Evolutionary conservation across 495 filamentous ascomycete genomes (phyloP).

Genomic region (Paragyromitra xinjiangensis): DNA sequence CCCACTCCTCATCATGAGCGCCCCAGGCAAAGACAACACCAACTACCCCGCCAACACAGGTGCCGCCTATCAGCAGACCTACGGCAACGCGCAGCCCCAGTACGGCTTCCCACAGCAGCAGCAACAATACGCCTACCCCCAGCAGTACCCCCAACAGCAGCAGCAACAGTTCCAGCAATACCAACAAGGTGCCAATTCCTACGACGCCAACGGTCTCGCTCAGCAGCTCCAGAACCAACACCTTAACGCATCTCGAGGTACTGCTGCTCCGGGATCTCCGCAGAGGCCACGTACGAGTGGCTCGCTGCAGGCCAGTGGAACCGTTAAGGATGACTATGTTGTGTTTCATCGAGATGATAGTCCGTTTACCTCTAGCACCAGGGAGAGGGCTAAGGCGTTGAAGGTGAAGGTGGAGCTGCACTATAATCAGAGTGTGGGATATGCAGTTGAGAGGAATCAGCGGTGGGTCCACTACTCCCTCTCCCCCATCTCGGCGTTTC

Average conservation of each 20-base stretch:
- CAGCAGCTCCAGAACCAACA: conserved; percentile 99
- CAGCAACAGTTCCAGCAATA: conserved; percentile 62
- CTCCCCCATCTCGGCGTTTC: not conserved
- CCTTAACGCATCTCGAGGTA: conserved; percentile 65
- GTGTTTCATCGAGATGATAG: conserved; percentile 64
- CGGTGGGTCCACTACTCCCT: conserved; percentile 61
- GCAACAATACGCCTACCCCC: conserved; percentile 64
- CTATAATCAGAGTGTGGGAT: conserved; percentile 64
- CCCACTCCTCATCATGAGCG: conserved; percentile 24
- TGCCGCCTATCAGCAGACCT: conserved; percentile 67
- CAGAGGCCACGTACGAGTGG: conserved; percentile 81
- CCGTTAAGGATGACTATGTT: conserved; percentile 64
- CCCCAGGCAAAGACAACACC: conserved; percentile 60
- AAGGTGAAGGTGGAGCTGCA: conserved; percentile 58
- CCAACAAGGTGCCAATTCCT: conserved; percentile 59
- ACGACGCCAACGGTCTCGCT: conserved; percentile 80
- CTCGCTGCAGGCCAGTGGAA: conserved; percentile 68
- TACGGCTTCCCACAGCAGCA: conserved; percentile 53
- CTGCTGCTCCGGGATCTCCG: conserved; percentile 71
- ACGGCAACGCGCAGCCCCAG: conserved; percentile 58
- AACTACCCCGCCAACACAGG: conserved; percentile 96
- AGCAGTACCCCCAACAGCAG: conserved; percentile 75
- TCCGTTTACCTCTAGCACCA: conserved; percentile 43
- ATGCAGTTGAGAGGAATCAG: conserved; percentile 75
- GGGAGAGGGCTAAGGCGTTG: conserved; percentile 61